A percentile compares a stretch with the other conserved stretches of the same genome.
These are phyloP conservation scores for Monilinia vaccinii-corymbosi DNA, from an alignment of 2,329 filamentous ascomycete species.

Conservation along the genomic window DNA sequence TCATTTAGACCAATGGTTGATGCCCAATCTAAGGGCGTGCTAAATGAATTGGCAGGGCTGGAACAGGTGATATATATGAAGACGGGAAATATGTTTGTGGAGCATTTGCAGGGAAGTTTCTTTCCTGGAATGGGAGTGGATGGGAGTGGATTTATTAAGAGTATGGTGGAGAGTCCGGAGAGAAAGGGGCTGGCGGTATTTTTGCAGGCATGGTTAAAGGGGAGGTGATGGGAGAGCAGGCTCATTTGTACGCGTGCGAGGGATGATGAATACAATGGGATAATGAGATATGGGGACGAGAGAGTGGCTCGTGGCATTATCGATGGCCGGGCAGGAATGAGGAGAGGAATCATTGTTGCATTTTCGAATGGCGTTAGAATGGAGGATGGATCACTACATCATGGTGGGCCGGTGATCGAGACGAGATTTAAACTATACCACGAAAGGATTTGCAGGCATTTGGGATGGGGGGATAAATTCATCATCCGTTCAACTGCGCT, in stretches of 20 bases:
- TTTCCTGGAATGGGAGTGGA: constrained; percentile 57
- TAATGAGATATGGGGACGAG: neutral
- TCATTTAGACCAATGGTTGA: constrained; percentile 72
- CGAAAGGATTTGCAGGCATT: neutral
- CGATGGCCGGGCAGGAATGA: neutral
- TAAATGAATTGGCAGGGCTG: constrained; percentile 77
- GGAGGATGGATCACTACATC: neutral
- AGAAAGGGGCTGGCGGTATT: constrained; percentile 57
- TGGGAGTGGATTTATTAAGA: constrained; percentile 49
- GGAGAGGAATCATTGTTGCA: constrained; percentile 5
- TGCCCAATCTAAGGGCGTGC: constrained; percentile 78
- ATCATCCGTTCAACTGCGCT: neutral
- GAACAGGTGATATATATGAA: constrained; percentile 89
- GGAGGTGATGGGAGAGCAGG: constrained; percentile 15
- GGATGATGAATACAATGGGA: neutral
- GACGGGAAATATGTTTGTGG: constrained; percentile 73
- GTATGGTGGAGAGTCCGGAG: constrained; percentile 49
- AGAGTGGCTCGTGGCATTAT: neutral
- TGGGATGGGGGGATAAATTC: neutral
- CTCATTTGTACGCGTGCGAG: neutral
- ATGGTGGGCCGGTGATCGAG: neutral
- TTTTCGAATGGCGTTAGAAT: constrained; percentile 5
- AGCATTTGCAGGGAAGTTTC: constrained; percentile 54
- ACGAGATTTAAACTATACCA: constrained; percentile 4
- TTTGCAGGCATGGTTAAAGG: constrained; percentile 47